Evolutionary conservation across 495 filamentous ascomycete genomes (phyloP), one percentile per base, ranked within the genome.

Genomic region (Penicillium cosmopolitanum): DNA sequence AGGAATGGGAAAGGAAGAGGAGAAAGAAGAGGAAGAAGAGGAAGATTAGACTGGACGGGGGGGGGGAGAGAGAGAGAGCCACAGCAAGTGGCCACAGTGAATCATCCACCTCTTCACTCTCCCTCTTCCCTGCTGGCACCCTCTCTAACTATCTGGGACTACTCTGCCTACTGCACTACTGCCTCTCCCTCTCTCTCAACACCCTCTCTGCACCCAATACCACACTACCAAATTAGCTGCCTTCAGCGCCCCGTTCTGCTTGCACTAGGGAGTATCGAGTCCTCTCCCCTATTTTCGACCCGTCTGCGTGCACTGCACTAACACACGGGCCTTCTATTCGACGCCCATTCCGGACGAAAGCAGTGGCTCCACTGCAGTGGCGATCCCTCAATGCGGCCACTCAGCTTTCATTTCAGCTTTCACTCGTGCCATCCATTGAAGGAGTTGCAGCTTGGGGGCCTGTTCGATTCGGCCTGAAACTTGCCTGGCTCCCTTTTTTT

Each of bases 71-170:
- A 21, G 19, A 23, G 23, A 23, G 56, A 62, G 60, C 57, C 47
- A 55, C 51, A 66, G 55, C 58, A 53, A 59, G 62, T 62, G 53
- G 57, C 64, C 58, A 52, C 55, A 50, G 52, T 65, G 57, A 60
- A 54, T 54, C 51, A 54, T 60, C 57, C 42, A 44, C 42, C 33
- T 35, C n/a, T 43, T 15, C 12, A 18, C 50, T 33, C 55, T 51
- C 25, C 35, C 18, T 12, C 25, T 43, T 19, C 38, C 51, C 46
- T 16, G 3, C 23, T 23, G 23, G 23, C 23, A 4, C 2, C 23
- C 23, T 23, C 23, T 23, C 23, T 23, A 21, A 21, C 23, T 23
- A 23, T 23, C 23, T 23, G 23, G 23, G 23, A 3, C 23, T 23
- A 23, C 23, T 23, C 23, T 23, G 23, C 23, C 19, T 21, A 21